Evolutionary conservation across 805 yeast genomes (phyloP), one percentile per base, ranked within the genome.

Genomic region (Brettanomyces custersianus): DNA sequence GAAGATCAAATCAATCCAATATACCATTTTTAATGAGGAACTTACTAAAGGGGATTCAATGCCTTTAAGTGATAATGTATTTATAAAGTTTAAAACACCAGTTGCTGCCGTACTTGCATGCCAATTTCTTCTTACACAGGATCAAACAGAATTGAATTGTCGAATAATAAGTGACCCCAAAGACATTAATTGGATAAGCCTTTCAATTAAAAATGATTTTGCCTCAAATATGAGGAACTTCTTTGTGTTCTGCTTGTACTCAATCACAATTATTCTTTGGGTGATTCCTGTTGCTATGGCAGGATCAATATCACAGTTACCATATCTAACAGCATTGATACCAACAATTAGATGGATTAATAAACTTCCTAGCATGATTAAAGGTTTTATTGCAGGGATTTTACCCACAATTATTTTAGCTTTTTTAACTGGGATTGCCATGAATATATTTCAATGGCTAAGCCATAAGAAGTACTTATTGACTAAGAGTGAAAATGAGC

Each of bases 211-310:
- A 11, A 56, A 54, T 20, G 65, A 60, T 38, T 60, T 65, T 16
- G 44, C 60, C 42, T 45, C 63, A 3, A 54, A 52, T 9, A 17
- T 65, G 0, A 66, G 75, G 47, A 57, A 60, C 12, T 50, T 63
- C 3, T 26, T 65, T 4, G 77, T 80, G 0, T 68, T 66, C 20
- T 32, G 68, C 4, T 25, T 71, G 12, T 64, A 76, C 37, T 52
- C 73, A 7, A 40, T 65, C 1, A 59, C 84, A 1, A 76, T 80
- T 4, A 43, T 67, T 4, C 51, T 59, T 28, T 87, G 94, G 79
- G 83, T 85, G 1, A 55, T 86, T 2, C 96, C 96, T 0, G 90
- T 86, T 1, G 85, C 94, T 0, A 66, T 82, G 39, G 75, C 85
- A 13, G 87, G 90, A 1, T 58, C 85, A 21, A 59, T 87, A 0